Conservation (phyloP, 1,284 basidiomycete species). For the Pseudozyma thailandica region DNA sequence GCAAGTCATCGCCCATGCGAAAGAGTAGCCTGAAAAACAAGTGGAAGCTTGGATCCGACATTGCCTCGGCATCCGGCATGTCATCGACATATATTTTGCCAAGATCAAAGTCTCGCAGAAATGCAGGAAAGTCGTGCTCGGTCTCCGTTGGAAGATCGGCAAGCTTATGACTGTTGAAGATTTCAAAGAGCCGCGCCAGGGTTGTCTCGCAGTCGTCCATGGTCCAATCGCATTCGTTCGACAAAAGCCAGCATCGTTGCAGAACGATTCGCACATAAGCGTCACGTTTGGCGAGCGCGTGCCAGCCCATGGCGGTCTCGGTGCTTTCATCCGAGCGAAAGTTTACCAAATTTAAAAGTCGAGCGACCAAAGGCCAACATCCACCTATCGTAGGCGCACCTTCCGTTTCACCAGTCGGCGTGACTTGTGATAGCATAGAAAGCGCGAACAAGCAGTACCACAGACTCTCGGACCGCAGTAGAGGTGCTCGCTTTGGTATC, state of each 20-base stretch:
- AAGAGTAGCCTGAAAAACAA: constrained; percentile 82
- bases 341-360: constrained; percentile 67
- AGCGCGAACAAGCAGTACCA: constrained; percentile 81
- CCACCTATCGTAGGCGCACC: constrained; percentile 72
- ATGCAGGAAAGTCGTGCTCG: constrained; percentile 78
- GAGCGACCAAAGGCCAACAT: constrained; percentile 75
- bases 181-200: constrained; percentile 77
- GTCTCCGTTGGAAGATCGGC: constrained; percentile 80
- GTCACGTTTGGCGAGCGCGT: constrained; percentile 76
- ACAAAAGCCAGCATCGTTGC: constrained; percentile 79
- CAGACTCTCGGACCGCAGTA: constrained; percentile 70
- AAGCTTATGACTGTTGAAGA: constrained; percentile 84
- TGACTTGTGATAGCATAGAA: constrained; percentile 83
- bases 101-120: constrained; percentile 74
- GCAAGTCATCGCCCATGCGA: constrained; percentile 71
- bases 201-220: constrained; percentile 72
- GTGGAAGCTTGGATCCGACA: constrained; percentile 78
- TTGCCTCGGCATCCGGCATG: constrained; percentile 65
- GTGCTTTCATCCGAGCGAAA: constrained; percentile 73
- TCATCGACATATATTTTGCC: constrained; percentile 12
- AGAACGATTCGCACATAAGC: constrained; percentile 80
- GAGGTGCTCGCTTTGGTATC: constrained; percentile 72
- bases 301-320: constrained; percentile 70
- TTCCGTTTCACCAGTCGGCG: constrained; percentile 72
- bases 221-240: constrained; percentile 79